phyloP scores from a whole-genome alignment of 2,329 filamentous ascomycete species.

The Aureobasidium mangrovei region DNA sequence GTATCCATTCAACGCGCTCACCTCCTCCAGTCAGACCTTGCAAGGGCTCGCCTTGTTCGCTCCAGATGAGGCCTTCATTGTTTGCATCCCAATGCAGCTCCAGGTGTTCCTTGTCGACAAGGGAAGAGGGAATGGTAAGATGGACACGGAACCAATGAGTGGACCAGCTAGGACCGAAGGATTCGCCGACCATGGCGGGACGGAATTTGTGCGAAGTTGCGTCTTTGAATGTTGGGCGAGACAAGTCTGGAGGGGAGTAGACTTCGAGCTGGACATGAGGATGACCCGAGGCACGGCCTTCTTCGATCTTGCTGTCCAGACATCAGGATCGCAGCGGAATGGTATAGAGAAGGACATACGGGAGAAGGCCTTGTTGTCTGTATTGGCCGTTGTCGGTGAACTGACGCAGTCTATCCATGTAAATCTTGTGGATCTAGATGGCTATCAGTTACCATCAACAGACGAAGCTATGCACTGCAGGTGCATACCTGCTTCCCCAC shows the following conservation, averaged over 20 bases:
- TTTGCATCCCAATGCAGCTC: conserved; percentile 95
- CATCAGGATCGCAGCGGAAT: background rate
- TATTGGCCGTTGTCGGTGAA: conserved; percentile 70
- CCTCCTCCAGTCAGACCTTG: conserved; percentile 87
- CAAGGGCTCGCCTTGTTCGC: conserved; percentile 75
- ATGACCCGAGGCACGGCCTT: conserved; percentile 57
- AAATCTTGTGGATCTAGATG: conserved; percentile 63
- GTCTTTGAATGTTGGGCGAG: conserved; percentile 78
- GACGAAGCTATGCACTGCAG: background rate
- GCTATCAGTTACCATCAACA: background rate
- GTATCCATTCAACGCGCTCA: conserved; percentile 83
- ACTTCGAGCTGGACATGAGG: conserved; percentile 76
- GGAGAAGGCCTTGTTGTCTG: conserved; percentile 31
- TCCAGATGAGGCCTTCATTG: conserved; percentile 93
- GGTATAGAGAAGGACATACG: conserved; percentile 43
- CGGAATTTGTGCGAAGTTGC: conserved; percentile 62
- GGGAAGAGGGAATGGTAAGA: conserved; percentile 64
- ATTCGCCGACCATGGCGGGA: conserved; percentile 63
- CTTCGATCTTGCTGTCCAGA: conserved; percentile 52
- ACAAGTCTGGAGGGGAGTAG: conserved; percentile 71
- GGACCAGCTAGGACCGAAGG: conserved; percentile 90
- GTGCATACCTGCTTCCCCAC: conserved; percentile 57
- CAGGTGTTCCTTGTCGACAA: conserved; percentile 69
- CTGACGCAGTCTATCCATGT: conserved; percentile 70
- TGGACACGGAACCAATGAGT: conserved; percentile 94